A percentile compares a stretch with the other conserved stretches of the same genome.
These are phyloP conservation scores for Phaeoacremonium minimum DNA, from an alignment of 2,329 filamentous ascomycete genomes.

Conservation along the genomic window DNA sequence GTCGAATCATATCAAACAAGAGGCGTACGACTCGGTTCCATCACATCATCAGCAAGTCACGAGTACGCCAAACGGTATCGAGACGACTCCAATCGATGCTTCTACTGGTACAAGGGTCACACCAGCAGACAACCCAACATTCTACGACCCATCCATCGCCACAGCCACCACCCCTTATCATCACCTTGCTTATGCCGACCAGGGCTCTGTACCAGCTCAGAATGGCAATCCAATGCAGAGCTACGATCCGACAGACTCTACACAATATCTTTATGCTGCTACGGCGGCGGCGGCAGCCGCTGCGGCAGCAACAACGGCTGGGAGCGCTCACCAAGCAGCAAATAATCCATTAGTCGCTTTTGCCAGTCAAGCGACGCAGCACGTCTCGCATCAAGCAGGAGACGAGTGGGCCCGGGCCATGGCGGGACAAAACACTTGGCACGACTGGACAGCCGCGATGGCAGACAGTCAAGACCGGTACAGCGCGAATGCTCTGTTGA, in stretches of 20 bases:
- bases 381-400: neutral
- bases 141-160: neutral
- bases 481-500: conserved; percentile 43
- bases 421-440: conserved; percentile 40
- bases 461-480: conserved; percentile 44
- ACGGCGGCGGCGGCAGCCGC: conserved; percentile 4
- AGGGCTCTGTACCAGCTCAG: conserved; percentile 3
- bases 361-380: conserved; percentile 22
- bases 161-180: conserved; percentile 12
- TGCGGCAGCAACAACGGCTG: conserved; percentile 7
- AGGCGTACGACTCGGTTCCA: conserved; percentile 3
- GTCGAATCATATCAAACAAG: conserved; percentile 1
- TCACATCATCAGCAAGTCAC: too few species aligned
- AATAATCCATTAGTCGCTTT: conserved; percentile 34
- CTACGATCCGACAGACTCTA: neutral
- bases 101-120: too few species aligned
- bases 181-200: conserved; percentile 12
- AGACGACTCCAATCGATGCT: too few species aligned
- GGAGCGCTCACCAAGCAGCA: conserved; percentile 15
- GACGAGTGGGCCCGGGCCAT: conserved; percentile 9
- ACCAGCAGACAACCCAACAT: conserved; percentile 7
- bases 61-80: neutral
- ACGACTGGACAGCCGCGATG: conserved; percentile 50
- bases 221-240: neutral
- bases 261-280: conserved; percentile 7